phyloP scores from a whole-genome alignment of 768 basidiomycete genomes.

The Boletus tylopilopsis region DNA sequence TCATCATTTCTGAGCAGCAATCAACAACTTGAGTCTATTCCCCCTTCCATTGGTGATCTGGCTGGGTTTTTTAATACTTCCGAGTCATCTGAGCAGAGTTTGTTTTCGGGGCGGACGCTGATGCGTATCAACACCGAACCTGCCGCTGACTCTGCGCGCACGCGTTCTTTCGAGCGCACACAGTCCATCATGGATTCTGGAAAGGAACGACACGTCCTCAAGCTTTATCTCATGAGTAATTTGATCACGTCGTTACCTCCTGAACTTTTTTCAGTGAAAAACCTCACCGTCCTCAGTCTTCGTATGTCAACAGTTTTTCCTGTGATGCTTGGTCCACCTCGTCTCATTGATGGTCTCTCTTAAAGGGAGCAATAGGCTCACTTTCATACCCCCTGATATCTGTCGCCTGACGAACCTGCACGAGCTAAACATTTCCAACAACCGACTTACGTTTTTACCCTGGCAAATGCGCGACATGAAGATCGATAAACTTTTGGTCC shows the following conservation, averaged over 20 bases:
- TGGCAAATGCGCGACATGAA: conserved; percentile 60
- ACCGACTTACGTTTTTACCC: conserved; percentile 57
- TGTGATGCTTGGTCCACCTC: background rate
- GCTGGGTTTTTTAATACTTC: conserved; percentile 43
- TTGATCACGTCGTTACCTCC: conserved; percentile 49
- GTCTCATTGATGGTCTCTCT: background rate
- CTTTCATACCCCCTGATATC: conserved; percentile 61
- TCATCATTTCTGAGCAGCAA: conserved; percentile 30
- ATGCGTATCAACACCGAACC: conserved; percentile 37
- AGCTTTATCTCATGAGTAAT: conserved; percentile 56
- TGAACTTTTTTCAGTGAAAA: conserved; percentile 53
- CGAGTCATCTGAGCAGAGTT: conserved; percentile 30
- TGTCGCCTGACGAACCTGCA: conserved; percentile 47
- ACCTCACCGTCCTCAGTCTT: conserved; percentile 59
- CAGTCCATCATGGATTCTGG: conserved; percentile 31
- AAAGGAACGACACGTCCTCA: conserved; percentile 46
- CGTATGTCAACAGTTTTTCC: conserved; percentile 40
- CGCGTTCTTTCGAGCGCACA: conserved; percentile 25
- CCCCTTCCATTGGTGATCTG: conserved; percentile 44
- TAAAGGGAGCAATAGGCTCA: conserved; percentile 55
- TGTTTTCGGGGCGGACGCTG: conserved; percentile 25
- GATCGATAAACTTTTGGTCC: conserved; percentile 43
- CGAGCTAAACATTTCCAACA: conserved; percentile 60
- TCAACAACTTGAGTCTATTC: conserved; percentile 44
- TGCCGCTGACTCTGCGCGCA: conserved; percentile 15